Evolutionary conservation across 2,329 filamentous ascomycete genomes (phyloP), one percentile per base, ranked within the genome.

Genomic region (Fusarium domesticum): DNA sequence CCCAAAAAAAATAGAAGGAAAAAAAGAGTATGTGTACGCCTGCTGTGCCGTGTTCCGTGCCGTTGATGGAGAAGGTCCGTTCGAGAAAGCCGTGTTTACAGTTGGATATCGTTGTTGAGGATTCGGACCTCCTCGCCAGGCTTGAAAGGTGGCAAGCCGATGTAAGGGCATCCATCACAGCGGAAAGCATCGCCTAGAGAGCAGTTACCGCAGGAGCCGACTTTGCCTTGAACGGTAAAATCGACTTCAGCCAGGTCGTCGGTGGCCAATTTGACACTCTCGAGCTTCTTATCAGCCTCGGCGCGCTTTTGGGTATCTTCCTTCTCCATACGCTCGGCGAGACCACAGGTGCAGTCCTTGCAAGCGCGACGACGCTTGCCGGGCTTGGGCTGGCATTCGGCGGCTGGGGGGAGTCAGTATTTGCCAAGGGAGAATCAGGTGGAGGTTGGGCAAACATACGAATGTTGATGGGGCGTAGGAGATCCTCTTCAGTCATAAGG

Each of bases 201-300:
- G 69, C 93, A 97, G 70, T 92, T 96, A 19, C 89, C 89, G 67
- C 93, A 98, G 15, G 88, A 95, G 42, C 93, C 92, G 6, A 92
- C 88, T 73, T 96, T 97, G 58, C 93, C 93, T 68, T 95, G 80
- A n/a, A 97, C 89, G 1, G 93, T 98, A 64, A 98, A 97, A 69
- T 98, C 93, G 7, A 97, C 78, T 68, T 97, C 92, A 39, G 65
- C 63, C 36, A 98, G 72, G 64, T 98, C 93, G 59, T 89, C 84
- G 1, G 81, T 74, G 38, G 78, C 81, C 39, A 96, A 75, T 69
- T 87, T 88, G 50, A 89, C 72, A 16, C 82, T 76, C 38, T 78
- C 80, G 36, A 96, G 77, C 66, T 86, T 86, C 42, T 64, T 64
- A 44, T 71, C 65, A 46, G 89, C 75, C n/a, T 83, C 75, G 61